Percentiles rank a stretch among this genome's conserved stretches.
phyloP scores from a whole-genome alignment of 108 stramenopile species.

The Conticribra guillardii region DNA sequence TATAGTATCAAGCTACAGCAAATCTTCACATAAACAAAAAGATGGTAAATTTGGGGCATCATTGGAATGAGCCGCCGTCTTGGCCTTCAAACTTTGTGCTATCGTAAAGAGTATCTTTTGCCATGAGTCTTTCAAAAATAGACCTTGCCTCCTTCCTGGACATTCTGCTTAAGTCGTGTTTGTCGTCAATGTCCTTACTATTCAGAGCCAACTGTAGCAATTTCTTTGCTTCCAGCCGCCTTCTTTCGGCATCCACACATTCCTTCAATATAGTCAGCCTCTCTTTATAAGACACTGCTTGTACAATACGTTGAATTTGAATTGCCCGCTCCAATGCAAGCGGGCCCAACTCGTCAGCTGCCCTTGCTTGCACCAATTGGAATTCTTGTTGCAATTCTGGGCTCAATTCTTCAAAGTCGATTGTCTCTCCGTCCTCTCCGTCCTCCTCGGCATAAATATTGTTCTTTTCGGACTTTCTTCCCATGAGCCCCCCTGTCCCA shows the following conservation, averaged over 20 bases:
- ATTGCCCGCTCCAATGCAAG: slow-evolving; percentile 44
- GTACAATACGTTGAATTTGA: slow-evolving; percentile 45
- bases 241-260: slow-evolving; percentile 42
- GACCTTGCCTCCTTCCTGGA: slow-evolving; percentile 32
- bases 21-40: no score
- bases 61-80: slow-evolving; percentile 28
- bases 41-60: no score
- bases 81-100: slow-evolving; percentile 7
- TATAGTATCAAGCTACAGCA: no score
- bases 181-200: slow-evolving; percentile 1
- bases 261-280: slow-evolving; percentile 35
- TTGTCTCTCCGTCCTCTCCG: slow-evolving; percentile 25
- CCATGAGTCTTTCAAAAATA: slow-evolving; percentile 37
- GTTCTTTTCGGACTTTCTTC: neutral
- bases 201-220: slow-evolving; percentile 32
- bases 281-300: slow-evolving; percentile 34
- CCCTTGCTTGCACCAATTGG: slow-evolving; percentile 37
- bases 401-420: slow-evolving; percentile 47
- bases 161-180: neutral
- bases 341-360: slow-evolving; percentile 39
- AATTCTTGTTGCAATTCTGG: slow-evolving; percentile 45
- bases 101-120: slow-evolving; percentile 5
- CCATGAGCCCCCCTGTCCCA: neutral
- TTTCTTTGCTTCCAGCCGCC: slow-evolving; percentile 44
- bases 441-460: slow-evolving; percentile 8